Percentiles rank a stretch among this genome's conserved stretches.
phyloP scores from a whole-genome alignment of 2,329 filamentous ascomycete species.

The Verticillium longisporum region DNA sequence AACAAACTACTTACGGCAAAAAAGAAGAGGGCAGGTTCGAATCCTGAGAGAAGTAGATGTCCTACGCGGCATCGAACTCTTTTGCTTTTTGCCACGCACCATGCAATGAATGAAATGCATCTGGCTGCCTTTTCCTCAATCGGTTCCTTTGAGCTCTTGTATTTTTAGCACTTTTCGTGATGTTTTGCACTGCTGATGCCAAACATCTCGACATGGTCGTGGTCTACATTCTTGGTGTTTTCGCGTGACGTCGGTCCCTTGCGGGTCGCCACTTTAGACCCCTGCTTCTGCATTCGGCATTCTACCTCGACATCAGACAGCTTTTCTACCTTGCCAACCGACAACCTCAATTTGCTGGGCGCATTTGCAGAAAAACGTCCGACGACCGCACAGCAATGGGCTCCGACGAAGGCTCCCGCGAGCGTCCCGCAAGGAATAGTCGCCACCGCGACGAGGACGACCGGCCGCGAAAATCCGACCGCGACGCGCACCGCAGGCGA shows the following conservation, averaged over 20 bases:
- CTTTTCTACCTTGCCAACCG: background rate
- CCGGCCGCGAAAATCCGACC: constrained; percentile 1
- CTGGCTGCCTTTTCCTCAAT: too few relatives aligned
- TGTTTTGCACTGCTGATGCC: background rate
- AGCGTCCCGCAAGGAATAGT: constrained; percentile 4
- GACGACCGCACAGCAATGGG: constrained; percentile 1
- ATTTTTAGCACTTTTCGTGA: too few relatives aligned
- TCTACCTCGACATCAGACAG: background rate
- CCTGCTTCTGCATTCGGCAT: background rate
- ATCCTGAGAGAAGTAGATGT: too few relatives aligned
- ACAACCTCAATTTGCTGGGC: background rate
- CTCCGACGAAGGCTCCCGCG: constrained; percentile 7
- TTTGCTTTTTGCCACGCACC: too few relatives aligned
- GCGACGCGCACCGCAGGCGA: constrained; percentile 5
- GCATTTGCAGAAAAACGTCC: too few relatives aligned
- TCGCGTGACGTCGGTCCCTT: background rate
- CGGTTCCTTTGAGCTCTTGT: too few relatives aligned
- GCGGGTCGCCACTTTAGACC: background rate
- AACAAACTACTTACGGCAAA: too few relatives aligned
- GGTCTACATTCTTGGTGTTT: background rate
- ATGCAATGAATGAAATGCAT: too few relatives aligned
- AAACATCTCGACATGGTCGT: background rate
- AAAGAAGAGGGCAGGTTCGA: too few relatives aligned
- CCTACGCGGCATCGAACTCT: too few relatives aligned
- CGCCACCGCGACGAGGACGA: constrained; percentile 3